These are phyloP conservation scores for Cornus florida DNA, from an alignment of 148 eudicot species.

Conservation along the genomic window DNA sequence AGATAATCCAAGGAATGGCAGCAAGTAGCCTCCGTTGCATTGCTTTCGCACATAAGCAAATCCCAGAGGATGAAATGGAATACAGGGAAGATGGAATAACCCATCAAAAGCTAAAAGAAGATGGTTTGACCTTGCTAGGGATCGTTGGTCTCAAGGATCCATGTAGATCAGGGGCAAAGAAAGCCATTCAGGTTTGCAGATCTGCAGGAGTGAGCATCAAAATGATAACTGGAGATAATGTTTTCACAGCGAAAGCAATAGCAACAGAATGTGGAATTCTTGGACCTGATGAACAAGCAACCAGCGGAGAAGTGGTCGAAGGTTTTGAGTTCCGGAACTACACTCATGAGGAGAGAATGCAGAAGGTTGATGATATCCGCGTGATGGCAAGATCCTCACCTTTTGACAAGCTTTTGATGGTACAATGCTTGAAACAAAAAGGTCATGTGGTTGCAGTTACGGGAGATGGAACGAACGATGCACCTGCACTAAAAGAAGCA, in stretches of 20 bases:
- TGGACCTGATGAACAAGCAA: conserved; percentile 24
- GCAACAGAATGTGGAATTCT: conserved; percentile 87
- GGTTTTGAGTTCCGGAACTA: conserved; percentile 65
- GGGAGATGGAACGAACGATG: conserved; percentile 86
- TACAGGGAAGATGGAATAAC: conserved; percentile 14
- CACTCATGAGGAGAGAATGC: conserved; percentile 59
- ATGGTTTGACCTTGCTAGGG: conserved; percentile 64
- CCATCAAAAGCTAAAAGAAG: conserved; percentile 42
- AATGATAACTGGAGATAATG: conserved; percentile 92
- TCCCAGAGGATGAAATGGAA: conserved; percentile 26
- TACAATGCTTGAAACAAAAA: conserved; percentile 68
- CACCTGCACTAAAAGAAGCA: conserved; percentile 87
- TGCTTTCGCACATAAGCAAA: conserved; percentile 68
- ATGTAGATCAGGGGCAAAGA: conserved; percentile 66
- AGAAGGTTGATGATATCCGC: conserved; percentile 48
- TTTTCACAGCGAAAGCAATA: conserved; percentile 85
- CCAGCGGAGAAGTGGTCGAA: conserved; percentile 57
- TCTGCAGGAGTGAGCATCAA: conserved; percentile 66
- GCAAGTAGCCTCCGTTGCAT: conserved; percentile 87
- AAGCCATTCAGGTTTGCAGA: conserved; percentile 63
- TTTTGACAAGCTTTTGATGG: conserved; percentile 82
- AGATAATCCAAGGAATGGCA: conserved; percentile 77
- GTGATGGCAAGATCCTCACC: conserved; percentile 95
- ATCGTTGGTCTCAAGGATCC: conserved; percentile 87
- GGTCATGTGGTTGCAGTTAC: conserved; percentile 90